phyloP scores from a whole-genome alignment of 345 rosid species.

The Eucalyptus melliodora region DNA sequence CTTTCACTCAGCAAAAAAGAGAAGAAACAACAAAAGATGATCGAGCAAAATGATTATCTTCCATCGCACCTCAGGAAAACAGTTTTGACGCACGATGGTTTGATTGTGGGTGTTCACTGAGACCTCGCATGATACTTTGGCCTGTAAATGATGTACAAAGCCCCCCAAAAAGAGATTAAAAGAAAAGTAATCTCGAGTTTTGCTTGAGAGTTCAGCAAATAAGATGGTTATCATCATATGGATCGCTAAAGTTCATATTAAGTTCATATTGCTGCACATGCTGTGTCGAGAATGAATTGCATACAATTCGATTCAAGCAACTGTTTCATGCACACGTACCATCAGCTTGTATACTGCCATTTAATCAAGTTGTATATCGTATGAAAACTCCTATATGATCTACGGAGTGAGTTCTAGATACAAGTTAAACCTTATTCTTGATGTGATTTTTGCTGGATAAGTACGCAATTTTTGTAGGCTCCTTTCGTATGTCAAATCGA shows the following conservation, averaged over 20 bases:
- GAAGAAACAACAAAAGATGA: not conserved
- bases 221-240: not conserved
- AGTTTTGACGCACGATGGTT: conserved; percentile 20
- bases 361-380: not conserved
- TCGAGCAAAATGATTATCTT: not conserved
- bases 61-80: conserved; percentile 12
- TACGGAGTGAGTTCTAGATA: not conserved
- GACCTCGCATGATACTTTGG: conserved; percentile 23
- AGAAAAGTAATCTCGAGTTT: not conserved
- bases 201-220: not conserved
- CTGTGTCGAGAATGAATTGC: not conserved
- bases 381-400: not conserved
- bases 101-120: conserved; percentile 21
- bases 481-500: not conserved
- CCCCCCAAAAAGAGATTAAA: not conserved
- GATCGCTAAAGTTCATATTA: not conserved
- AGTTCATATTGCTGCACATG: not conserved
- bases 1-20: not conserved
- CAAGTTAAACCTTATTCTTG: not conserved
- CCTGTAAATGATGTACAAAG: not conserved
- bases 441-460: not conserved
- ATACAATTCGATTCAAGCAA: not conserved
- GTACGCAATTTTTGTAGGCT: not conserved
- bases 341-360: not conserved
- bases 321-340: not conserved